phyloP scores from a whole-genome alignment of 2,329 filamentous ascomycete genomes.

The Fusarium verticillioides region DNA sequence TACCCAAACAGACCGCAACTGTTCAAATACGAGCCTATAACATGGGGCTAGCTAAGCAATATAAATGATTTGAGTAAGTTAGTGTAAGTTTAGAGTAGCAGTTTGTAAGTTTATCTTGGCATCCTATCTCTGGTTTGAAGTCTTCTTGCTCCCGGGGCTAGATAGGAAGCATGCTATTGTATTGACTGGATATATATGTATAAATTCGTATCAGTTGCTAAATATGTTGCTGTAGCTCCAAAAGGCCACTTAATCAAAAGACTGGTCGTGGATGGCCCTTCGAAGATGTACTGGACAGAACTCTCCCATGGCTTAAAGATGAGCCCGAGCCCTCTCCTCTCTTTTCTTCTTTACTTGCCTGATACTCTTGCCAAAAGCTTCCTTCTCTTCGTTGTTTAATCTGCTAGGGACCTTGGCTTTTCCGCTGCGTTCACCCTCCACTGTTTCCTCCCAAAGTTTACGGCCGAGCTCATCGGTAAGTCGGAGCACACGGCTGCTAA shows the following conservation, averaged over 20 bases:
- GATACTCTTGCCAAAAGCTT: slow-evolving; percentile 55
- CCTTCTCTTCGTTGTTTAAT: slow-evolving; percentile 63
- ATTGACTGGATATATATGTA: slow-evolving; percentile 15
- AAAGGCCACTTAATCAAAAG: background rate
- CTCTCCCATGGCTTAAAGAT: slow-evolving; percentile 52
- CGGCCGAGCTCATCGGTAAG: slow-evolving; percentile 80
- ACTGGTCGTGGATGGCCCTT: background rate
- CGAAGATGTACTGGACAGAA: slow-evolving; percentile 18
- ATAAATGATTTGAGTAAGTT: background rate
- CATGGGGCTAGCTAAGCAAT: background rate
- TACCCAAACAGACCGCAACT: slow-evolving; percentile 32
- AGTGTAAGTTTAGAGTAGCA: background rate
- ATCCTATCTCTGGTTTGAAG: background rate
- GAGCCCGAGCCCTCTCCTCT: slow-evolving; percentile 62
- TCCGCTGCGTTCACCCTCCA: slow-evolving; percentile 50
- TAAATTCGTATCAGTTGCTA: slow-evolving; percentile 7
- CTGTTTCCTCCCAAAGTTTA: slow-evolving; percentile 72
- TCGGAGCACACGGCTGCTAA: slow-evolving; percentile 81
- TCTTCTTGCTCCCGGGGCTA: background rate
- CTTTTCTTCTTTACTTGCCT: slow-evolving; percentile 61
- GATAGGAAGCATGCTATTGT: background rate
- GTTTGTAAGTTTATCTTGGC: background rate
- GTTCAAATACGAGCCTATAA: slow-evolving; percentile 18
- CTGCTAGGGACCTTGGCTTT: slow-evolving; percentile 54
- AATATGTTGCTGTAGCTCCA: background rate